Evolutionary conservation across 768 basidiomycete species (phyloP), one percentile per base, ranked within the genome.

Genomic region (Tylopilus felleus): DNA sequence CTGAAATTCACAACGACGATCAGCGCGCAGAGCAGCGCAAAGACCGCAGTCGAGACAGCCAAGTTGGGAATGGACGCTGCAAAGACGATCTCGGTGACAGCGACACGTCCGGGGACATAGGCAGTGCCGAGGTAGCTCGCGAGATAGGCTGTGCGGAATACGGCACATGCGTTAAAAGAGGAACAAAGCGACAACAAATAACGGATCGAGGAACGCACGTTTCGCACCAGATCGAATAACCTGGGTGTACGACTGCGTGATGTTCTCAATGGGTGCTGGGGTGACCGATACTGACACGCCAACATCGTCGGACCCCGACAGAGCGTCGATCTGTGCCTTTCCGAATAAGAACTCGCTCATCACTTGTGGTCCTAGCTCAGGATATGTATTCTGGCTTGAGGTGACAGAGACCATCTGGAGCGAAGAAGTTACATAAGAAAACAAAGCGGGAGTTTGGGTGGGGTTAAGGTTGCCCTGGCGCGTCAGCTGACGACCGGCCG

Each of bases 91-190:
- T 61, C 49, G 3, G 55, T 40, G n/a, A 21, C 23, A 0, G 67
- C 63, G 14, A 69, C 33, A 3, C 61, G 60, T n/a, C 63, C 68
- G 2, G 68, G 68, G n/a, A 71, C 69, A 33, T 66, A 62, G 2
- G 69, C 59, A 0, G 56, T 61, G 12, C 69, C 63, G 7, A 70
- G 55, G 38, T 60, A 63, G 19, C 68, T 60, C 1, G 47, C 47
- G 1, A 65, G 55, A 17, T 62, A 65, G 9, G 61, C 64, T 65
- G 12, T 23, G 3, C 8, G 27, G 1, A 17, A 16, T 17, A 29
- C 19, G 3, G 9, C 14, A 2, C 23, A 3, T 9, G 2, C 13
- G 8, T 46, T 36, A 9, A 43, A 8, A 8, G 2, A 38, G 8
- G n/a, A 19, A 29, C 9, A 9, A 9, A 29, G 8, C 17, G 16